These are phyloP conservation scores for Pythium periplocum DNA, from an alignment of 352 stramenopile species.

Conservation along the genomic window DNA sequence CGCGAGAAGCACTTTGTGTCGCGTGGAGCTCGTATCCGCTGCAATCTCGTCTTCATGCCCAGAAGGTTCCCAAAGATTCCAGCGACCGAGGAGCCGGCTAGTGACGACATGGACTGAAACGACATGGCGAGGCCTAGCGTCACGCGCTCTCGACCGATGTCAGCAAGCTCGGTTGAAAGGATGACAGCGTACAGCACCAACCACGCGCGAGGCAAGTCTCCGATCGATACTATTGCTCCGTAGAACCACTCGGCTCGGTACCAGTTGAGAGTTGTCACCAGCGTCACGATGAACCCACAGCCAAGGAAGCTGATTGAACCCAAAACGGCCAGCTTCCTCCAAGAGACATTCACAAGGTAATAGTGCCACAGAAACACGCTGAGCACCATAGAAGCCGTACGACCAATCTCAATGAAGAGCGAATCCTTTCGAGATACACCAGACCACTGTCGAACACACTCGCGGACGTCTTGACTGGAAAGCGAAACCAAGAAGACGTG, in stretches of 20 bases:
- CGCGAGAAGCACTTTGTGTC: conserved; percentile 3
- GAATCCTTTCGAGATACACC: conserved; percentile 3
- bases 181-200: conserved; percentile 40
- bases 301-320: conserved; percentile 10
- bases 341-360: conserved; percentile 10
- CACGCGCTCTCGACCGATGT: conserved; percentile 45
- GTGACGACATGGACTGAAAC: conserved; percentile 30
- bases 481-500: conserved; percentile 16
- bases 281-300: conserved; percentile 1
- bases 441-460: conserved; percentile 13
- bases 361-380: conserved; percentile 10
- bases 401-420: conserved; percentile 6
- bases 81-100: conserved; percentile 22
- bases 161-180: conserved; percentile 45
- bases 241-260: conserved; percentile 48
- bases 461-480: conserved; percentile 15
- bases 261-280: conserved; percentile 24
- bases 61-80: conserved; percentile 21
- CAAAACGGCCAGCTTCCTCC: conserved; percentile 7
- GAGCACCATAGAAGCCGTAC: neutral
- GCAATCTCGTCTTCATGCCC: conserved; percentile 7
- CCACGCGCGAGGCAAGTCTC: conserved; percentile 34
- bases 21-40: conserved; percentile 2
- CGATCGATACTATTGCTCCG: conserved; percentile 19
- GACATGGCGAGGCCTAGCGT: conserved; percentile 50